Evolutionary conservation across 768 basidiomycete genomes (phyloP).

Genomic region (Auriscalpium microsporum): DNA sequence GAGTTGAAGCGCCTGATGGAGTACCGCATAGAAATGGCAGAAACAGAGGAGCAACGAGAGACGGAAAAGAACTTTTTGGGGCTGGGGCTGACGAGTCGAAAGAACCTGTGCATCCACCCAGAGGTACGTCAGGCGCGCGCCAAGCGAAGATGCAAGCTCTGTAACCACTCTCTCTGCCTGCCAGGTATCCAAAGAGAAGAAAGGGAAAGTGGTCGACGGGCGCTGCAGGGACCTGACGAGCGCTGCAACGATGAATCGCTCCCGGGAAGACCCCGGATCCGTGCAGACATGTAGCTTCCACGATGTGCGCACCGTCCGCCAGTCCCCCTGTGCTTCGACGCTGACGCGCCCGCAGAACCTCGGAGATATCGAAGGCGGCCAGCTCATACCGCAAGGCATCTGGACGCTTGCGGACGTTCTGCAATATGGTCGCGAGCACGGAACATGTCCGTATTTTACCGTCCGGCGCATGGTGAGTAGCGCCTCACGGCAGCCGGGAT

Average conservation of each 20-base stretch:
- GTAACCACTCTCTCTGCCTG: too few relatives aligned
- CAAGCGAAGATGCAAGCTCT: too few relatives aligned
- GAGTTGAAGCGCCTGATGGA: conserved; percentile 91
- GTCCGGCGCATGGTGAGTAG: conserved; percentile 87
- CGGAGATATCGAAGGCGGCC: conserved; percentile 72
- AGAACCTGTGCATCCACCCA: conserved; percentile 94
- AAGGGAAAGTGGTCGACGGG: conserved; percentile 95
- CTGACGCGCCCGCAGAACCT: conserved; percentile 50
- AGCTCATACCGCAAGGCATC: conserved; percentile 75
- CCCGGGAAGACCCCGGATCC: conserved; percentile 78
- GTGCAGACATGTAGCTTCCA: conserved; percentile 92
- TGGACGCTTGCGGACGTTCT: conserved; percentile 93
- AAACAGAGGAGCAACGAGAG: conserved; percentile 61
- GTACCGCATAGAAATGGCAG: conserved; percentile 69
- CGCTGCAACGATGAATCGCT: conserved; percentile 73
- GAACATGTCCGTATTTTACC: conserved; percentile 91
- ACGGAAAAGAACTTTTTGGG: conserved; percentile 83
- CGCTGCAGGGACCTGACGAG: conserved; percentile 94
- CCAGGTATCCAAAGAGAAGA: conserved; percentile 95
- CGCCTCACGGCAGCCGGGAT: background rate
- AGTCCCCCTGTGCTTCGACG: background rate
- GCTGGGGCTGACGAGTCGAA: conserved; percentile 87
- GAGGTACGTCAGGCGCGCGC: conserved; percentile 41
- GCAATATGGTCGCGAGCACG: conserved; percentile 77
- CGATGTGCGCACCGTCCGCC: conserved; percentile 54